Conservation (phyloP, 2,329 filamentous ascomycete species). For the Cryphonectria nitschkei region DNA sequence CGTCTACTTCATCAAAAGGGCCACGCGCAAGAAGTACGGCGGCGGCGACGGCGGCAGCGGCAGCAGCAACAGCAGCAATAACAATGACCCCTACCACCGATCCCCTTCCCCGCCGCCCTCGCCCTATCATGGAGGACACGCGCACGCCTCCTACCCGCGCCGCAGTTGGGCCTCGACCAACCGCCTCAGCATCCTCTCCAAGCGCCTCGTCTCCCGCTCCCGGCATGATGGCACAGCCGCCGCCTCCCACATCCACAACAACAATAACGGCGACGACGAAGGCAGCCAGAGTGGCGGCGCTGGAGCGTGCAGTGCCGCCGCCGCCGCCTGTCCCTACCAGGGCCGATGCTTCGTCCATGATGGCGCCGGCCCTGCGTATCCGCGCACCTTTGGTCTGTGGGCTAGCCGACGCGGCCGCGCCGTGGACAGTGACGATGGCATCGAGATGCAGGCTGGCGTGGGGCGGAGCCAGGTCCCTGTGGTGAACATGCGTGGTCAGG, state of each 20-base stretch:
- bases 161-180: background rate
- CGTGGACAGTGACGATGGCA: background rate
- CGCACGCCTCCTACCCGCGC: background rate
- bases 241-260: background rate
- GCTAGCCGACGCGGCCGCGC: background rate
- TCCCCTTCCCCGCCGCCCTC: background rate
- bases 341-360: constrained; percentile 1
- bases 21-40: background rate
- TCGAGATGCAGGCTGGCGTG: background rate
- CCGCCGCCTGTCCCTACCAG: background rate
- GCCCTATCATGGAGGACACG: background rate
- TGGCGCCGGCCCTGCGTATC: background rate
- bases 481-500: background rate
- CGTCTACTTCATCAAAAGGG: background rate
- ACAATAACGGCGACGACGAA: background rate
- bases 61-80: background rate
- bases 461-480: constrained; percentile 4
- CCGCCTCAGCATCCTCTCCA: background rate
- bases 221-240: background rate
- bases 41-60: background rate
- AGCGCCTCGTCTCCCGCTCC: background rate
- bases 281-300: background rate
- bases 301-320: background rate
- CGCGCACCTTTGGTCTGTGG: background rate
- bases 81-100: background rate